Evolutionary conservation across 352 stramenopile genomes (phyloP), one percentile per base, ranked within the genome.

Genomic region (Phytophthora ramorum): DNA sequence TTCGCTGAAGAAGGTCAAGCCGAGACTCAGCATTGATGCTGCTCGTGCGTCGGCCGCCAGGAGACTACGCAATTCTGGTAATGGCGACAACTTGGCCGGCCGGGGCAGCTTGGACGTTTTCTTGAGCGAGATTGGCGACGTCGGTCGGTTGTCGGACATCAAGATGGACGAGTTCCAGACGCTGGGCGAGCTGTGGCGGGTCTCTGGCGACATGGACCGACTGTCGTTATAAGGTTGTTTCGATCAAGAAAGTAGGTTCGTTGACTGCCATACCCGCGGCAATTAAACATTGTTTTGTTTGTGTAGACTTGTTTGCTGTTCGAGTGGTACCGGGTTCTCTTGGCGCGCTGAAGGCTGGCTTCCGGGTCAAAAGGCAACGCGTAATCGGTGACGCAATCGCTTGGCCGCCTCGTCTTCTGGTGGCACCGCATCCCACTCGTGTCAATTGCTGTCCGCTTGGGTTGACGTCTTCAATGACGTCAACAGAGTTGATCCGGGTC

Each of bases 81-180:
- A 58, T 16, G 72, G 75, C 28, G 74, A 66, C 24, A 82, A 75
- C 49, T 65, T 90, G 22, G 72, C 81, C 19, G 80, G 80, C 24
- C 84, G 82, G 6, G 80, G 76, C 40, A 90, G 78, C 51, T 63
- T 93, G 17, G 82, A 93, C 32, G 82, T 90, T 46, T 94, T 94
- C 60, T 69, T 94, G 56, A 91, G 91, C 58, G 82, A 90, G 64
- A 91, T 90, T 58, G 83, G 84, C 13, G 86, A 94, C 53, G 80
- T 94, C 17, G 82, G 82, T 2, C 83, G 86, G 28, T 81, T 94
- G 48, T 94, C 86, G 34, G 86, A 94, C 70, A 79, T 94, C 52
- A 94, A 92, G 71, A 90, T 94, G 83, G 85, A 92, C 57, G 86
- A 92, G 51, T 92, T 94, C 60, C 83, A 92, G 66, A 89, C 79